Evolutionary conservation across 768 basidiomycete genomes (phyloP).

Genomic region (Podaxis carcinomalis): DNA sequence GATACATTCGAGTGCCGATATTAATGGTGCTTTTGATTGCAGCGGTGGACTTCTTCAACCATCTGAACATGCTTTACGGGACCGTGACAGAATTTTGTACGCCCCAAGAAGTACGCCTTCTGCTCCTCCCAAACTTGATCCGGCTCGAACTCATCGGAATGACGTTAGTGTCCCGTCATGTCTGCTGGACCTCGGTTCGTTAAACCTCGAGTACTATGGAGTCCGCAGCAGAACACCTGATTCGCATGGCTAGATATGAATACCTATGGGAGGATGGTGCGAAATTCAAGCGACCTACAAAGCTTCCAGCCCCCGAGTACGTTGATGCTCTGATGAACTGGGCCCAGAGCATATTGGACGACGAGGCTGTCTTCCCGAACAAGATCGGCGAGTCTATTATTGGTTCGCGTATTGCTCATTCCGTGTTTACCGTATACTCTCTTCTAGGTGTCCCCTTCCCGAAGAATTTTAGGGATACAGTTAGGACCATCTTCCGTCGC

Average conservation of each 20-base stretch:
- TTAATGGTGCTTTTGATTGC: background rate
- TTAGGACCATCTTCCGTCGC: constrained; percentile 87
- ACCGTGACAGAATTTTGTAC: constrained; percentile 99
- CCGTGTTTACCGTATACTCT: background rate
- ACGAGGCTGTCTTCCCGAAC: constrained; percentile 89
- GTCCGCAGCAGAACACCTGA: background rate
- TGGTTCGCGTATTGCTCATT: background rate
- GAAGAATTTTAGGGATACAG: constrained; percentile 82
- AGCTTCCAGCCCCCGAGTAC: constrained; percentile 92
- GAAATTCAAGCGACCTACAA: constrained; percentile 86
- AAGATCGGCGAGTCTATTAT: constrained; percentile 66
- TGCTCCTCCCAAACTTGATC: constrained; percentile 5
- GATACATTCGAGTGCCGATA: background rate
- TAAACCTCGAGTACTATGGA: background rate
- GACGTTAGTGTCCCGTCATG: constrained; percentile 85
- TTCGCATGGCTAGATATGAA: constrained; percentile 60
- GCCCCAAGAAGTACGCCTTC: constrained; percentile 67
- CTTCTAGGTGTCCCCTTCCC: constrained; percentile 83
- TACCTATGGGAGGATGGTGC: constrained; percentile 93
- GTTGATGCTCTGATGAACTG: constrained; percentile 99
- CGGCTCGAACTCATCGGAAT: constrained; percentile 1
- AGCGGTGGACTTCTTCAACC: constrained; percentile 99
- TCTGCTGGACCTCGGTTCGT: constrained; percentile 88
- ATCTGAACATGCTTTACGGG: constrained; percentile 98
- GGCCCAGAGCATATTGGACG: constrained; percentile 90